Percentiles rank a stretch among this genome's conserved stretches.
Conservation (phyloP, 2,329 filamentous ascomycete species). For the Apiospora koreana region DNA sequence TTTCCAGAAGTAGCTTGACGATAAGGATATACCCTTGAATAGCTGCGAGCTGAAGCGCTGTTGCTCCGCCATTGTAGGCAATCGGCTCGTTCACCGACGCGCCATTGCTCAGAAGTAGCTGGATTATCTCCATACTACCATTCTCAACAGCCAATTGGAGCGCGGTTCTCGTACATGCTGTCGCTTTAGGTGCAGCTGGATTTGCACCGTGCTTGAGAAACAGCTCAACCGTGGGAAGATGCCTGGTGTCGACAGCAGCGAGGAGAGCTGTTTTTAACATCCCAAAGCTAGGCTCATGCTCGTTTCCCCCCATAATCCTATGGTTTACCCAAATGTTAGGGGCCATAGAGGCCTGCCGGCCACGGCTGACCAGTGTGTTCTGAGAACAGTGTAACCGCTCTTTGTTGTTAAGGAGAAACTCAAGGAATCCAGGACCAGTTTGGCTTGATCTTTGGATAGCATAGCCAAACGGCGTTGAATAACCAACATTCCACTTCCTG, state of each 20-base stretch:
- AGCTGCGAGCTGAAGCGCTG: neutral
- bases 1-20: neutral
- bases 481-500: too few relatives aligned
- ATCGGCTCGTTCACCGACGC: neutral
- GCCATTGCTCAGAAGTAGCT: neutral
- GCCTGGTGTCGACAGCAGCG: neutral
- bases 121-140: neutral
- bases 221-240: neutral
- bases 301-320: too few relatives aligned
- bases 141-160: neutral
- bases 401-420: neutral
- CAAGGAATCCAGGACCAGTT: neutral
- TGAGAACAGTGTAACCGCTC: neutral
- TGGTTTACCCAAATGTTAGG: too few relatives aligned
- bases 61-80: neutral
- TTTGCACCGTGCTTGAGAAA: neutral
- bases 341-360: too few relatives aligned
- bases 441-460: neutral
- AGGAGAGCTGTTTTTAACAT: neutral
- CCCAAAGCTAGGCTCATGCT: too few relatives aligned
- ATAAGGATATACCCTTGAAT: neutral
- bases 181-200: neutral
- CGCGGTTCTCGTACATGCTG: neutral
- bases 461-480: neutral
- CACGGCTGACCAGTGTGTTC: neutral